Conservation (phyloP, 2,329 filamentous ascomycete genomes). For the Dichotomopilus funicola region DNA sequence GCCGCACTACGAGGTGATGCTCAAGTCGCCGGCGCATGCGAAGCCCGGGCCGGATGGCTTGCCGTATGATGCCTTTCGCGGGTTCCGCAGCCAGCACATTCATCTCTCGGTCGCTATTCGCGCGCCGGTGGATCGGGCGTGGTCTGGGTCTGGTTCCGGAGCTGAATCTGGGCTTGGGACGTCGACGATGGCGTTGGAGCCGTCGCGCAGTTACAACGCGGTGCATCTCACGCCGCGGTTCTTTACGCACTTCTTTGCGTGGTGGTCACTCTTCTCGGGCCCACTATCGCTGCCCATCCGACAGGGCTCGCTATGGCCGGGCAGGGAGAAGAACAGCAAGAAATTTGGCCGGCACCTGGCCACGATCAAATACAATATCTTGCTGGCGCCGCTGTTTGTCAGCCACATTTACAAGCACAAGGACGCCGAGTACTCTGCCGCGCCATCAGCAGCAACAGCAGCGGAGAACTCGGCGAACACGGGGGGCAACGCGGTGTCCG, state of each 20-base stretch:
- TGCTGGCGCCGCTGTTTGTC: constrained; percentile 86
- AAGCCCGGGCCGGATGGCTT: constrained; percentile 43
- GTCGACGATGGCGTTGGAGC: constrained; percentile 30
- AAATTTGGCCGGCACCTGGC: constrained; percentile 95
- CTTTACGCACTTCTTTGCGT: constrained; percentile 96
- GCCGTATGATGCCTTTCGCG: constrained; percentile 85
- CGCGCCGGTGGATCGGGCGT: constrained; percentile 80
- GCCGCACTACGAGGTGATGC: constrained; percentile 84
- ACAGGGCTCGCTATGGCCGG: constrained; percentile 86
- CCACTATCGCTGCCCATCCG: constrained; percentile 91
- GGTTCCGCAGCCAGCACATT: constrained; percentile 95
- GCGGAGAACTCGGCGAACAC: too few species aligned
- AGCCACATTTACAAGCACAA: constrained; percentile 99
- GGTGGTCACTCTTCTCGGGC: constrained; percentile 95
- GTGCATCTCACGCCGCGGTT: constrained; percentile 91
- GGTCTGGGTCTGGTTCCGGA: constrained; percentile 64
- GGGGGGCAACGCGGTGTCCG: constrained; percentile 64
- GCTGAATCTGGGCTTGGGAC: too few species aligned
- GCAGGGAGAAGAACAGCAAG: constrained; percentile 92
- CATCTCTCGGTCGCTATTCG: constrained; percentile 89
- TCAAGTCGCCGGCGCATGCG: constrained; percentile 73
- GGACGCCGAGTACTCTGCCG: constrained; percentile 80
- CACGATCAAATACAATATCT: constrained; percentile 96
- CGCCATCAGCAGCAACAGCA: too few species aligned
- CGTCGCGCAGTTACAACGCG: constrained; percentile 89